Conservation (phyloP, 805 yeast genomes). For the Wickerhamiella kazuoi region DNA sequence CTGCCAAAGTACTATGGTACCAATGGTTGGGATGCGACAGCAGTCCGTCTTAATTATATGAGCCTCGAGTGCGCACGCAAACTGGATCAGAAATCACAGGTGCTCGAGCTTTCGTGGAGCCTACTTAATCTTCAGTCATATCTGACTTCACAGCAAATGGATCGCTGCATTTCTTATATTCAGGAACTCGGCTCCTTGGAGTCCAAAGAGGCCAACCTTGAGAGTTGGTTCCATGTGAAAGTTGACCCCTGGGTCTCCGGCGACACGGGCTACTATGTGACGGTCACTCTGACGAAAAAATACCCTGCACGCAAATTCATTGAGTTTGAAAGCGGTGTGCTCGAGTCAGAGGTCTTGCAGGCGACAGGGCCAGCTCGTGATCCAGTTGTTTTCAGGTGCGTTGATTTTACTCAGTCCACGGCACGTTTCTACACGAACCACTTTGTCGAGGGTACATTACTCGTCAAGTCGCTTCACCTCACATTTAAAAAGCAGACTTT, state of each 20-base stretch:
- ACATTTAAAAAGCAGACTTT: slow-evolving; percentile 17
- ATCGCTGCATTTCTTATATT: slow-evolving; percentile 12
- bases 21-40: slow-evolving; percentile 61
- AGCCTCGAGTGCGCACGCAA: slow-evolving; percentile 45
- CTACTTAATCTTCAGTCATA: slow-evolving; percentile 14
- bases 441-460: slow-evolving; percentile 24
- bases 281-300: slow-evolving; percentile 21
- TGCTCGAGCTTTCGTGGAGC: slow-evolving; percentile 17
- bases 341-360: slow-evolving; percentile 5
- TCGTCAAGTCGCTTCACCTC: slow-evolving; percentile 16
- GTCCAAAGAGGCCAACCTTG: slow-evolving; percentile 18
- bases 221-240: slow-evolving; percentile 23
- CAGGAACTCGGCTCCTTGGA: slow-evolving; percentile 9
- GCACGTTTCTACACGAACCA: slow-evolving; percentile 9
- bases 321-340: slow-evolving; percentile 10
- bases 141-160: slow-evolving; percentile 10
- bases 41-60: slow-evolving; percentile 43
- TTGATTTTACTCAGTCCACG: background rate
- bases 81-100: slow-evolving; percentile 13
- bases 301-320: slow-evolving; percentile 15
- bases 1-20: slow-evolving; percentile 50
- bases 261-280: slow-evolving; percentile 23
- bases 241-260: slow-evolving; percentile 26
- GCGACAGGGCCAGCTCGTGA: slow-evolving; percentile 4
- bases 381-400: slow-evolving; percentile 4